Evolutionary conservation across 768 basidiomycete genomes (phyloP), one percentile per base, ranked within the genome.

Genomic region (Pseudohyphozyma bogoriensis): DNA sequence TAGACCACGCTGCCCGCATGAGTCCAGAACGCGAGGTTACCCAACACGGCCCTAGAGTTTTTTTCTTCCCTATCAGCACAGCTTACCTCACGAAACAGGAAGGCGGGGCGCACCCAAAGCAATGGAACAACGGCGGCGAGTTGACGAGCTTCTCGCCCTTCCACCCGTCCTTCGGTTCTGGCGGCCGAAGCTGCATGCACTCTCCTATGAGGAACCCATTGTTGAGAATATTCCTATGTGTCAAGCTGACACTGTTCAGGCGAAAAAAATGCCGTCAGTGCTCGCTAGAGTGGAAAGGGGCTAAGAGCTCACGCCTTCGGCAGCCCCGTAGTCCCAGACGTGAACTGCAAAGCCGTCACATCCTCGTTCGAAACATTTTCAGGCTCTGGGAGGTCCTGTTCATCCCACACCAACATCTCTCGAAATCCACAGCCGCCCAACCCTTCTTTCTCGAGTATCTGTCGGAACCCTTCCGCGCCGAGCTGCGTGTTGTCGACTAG

Each of bases 51-150:
- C 33, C 45, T 24, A 20, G 37, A 28, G 45, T 29, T 45, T 32
- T 37, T 51, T 87, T 68, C 72, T 58, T 26, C 68, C 59, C 20
- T 42, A 7, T 22, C 20, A 20, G 24, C 20, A 42, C n/a, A n/a
- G n/a, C n/a, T 46, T 15, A 46, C 24, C 3, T 26, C 12, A 11
- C 10, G 42, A 28, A 26, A 12, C 31, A 57, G 39, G 47, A 26
- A 32, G 59, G 32, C 6, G 18, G 36, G 86, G 86, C 84, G 75
- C 86, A 31, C 22, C 87, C 87, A 80, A 89, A 89, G 70, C 87
- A 89, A 71, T 90, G 87, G 71, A 89, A 90, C 2, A 89, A 73
- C 0, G 87, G 87, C 3, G 87, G 87, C 1, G 83, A 83, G 63
- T 89, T 89, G 78, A 29, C 10, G 7, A 55, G 39, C 7, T n/a